Conservation (phyloP, 371 early-diverging fungal genomes). For the Mortierella sp. region DNA sequence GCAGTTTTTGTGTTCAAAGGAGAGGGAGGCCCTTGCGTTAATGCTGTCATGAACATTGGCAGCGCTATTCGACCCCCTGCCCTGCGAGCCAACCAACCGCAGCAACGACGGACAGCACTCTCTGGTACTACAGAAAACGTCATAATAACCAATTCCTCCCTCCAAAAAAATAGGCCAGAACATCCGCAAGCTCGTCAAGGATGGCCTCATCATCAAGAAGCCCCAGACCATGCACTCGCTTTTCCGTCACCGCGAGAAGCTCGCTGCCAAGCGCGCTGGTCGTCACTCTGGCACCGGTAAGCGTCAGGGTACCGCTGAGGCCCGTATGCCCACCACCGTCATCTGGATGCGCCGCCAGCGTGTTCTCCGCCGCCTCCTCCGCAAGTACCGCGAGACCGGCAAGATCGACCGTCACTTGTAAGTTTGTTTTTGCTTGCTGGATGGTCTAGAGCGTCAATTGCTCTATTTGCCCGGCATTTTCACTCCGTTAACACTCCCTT, state of each 20-base stretch:
- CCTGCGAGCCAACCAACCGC: background rate
- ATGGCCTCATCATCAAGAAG: conserved; percentile 98
- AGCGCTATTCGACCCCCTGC: background rate
- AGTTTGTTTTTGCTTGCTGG: no score
- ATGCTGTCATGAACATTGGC: background rate
- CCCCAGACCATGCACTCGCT: conserved; percentile 95
- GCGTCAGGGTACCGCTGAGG: conserved; percentile 98
- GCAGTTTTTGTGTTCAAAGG: conserved; percentile 7
- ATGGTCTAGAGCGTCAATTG: no score
- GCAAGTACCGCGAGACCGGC: conserved; percentile 98
- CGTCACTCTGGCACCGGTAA: conserved; percentile 99
- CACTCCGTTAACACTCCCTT: background rate
- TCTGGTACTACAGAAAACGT: background rate
- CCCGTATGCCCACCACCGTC: conserved; percentile 78
- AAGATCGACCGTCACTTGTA: conserved; percentile 98
- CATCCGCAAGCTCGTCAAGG: conserved; percentile 96
- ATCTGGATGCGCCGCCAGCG: conserved; percentile 99
- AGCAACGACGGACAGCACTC: background rate
- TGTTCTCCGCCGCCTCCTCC: conserved; percentile 97
- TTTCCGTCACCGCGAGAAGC: conserved; percentile 95
- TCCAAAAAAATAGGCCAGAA: conserved; percentile 75
- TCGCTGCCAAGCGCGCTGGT: conserved; percentile 98
- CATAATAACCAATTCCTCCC: background rate
- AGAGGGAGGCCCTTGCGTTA: background rate
- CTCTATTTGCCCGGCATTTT: no score